Conservation (phyloP, 2,329 filamentous ascomycete genomes). For the Cladosporium velox region DNA sequence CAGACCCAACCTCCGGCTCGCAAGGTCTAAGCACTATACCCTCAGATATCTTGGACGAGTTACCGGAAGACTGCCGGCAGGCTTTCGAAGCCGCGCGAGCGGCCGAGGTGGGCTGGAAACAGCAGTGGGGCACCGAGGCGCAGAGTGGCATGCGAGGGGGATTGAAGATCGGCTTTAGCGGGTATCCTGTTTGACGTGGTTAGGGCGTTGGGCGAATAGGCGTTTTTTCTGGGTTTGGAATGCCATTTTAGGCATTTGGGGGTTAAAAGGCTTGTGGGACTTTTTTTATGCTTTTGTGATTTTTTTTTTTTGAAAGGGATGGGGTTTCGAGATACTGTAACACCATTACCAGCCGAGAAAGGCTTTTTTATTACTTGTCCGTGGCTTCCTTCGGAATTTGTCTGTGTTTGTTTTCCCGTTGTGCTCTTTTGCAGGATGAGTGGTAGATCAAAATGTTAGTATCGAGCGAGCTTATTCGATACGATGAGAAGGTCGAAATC, state of each 20-base stretch:
- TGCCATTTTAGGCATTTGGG: neutral
- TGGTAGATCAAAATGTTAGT: neutral
- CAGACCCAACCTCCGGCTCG: slow-evolving; percentile 47
- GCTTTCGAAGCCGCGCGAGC: slow-evolving; percentile 70
- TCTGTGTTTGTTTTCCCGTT: neutral
- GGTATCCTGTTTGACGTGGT: slow-evolving; percentile 50
- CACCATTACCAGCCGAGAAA: neutral
- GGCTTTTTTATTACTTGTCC: neutral
- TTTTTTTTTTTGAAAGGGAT: neutral
- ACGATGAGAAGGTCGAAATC: neutral
- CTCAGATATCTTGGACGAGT: slow-evolving; percentile 64
- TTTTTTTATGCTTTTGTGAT: neutral
- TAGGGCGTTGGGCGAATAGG: slow-evolving; percentile 40
- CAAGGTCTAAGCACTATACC: slow-evolving; percentile 65
- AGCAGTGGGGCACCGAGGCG: slow-evolving; percentile 70
- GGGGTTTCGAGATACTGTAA: neutral
- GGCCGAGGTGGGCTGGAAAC: slow-evolving; percentile 71
- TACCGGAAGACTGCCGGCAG: slow-evolving; percentile 69
- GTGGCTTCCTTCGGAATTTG: neutral
- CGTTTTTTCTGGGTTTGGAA: slow-evolving; percentile 22
- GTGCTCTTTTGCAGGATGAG: neutral
- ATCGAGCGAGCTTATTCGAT: neutral
- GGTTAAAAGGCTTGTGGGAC: neutral
- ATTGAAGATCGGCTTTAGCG: slow-evolving; percentile 51
- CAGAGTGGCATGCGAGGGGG: slow-evolving; percentile 52